Base-by-base conservation (phyloP, 768 basidiomycete genomes). In the Kwoniella shandongensis region DNA sequence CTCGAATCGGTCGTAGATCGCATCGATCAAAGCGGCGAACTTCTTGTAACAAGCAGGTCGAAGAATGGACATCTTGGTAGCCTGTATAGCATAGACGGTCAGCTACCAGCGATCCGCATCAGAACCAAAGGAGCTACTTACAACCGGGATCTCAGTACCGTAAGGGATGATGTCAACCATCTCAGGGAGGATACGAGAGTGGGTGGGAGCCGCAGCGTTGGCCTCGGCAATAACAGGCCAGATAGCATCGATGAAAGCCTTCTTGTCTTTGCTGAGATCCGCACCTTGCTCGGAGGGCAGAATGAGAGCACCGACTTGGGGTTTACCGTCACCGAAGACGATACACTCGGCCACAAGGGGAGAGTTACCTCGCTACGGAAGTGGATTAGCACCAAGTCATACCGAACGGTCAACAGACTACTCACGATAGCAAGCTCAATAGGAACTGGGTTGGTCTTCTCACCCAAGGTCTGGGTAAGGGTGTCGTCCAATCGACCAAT, bases 401-500 rank as follows among this genome's bases (percentile, higher is more conserved):
- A n/a, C 27, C 18, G 27, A 40, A 17, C 35, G 42, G 5, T 20
- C 22, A 32, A 39, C 12, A 23, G 3, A 29, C 12, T 27, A 63
- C 69, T 66, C 42, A 73, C 66, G 51, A 84, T 79, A 18, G 78
- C 74, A 36, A 82, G 77, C 61, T 83, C 83, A 51, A 83, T 82
- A 0, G 83, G 82, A 4, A 82, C 80, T 30, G 82, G 82, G 59
- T 83, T 83, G 10, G 81, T 83, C 75, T 84, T 84, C 72, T 84
- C 83, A 6, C 83, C 82, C 1, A 78, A 61, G 8, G 74, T 74
- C 55, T 79, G 72, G 1, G 66, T 69, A 10, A 85, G 76, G 0
- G 82, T 83, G 52, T 85, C 84, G 60, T 84, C 84, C 42, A 83
- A 69, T 23, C 83, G 73, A 1, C 83, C 83, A n/a, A 81, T 75